phyloP scores from a whole-genome alignment of 2,329 filamentous ascomycete species.

The Arthrinium puccinioides region DNA sequence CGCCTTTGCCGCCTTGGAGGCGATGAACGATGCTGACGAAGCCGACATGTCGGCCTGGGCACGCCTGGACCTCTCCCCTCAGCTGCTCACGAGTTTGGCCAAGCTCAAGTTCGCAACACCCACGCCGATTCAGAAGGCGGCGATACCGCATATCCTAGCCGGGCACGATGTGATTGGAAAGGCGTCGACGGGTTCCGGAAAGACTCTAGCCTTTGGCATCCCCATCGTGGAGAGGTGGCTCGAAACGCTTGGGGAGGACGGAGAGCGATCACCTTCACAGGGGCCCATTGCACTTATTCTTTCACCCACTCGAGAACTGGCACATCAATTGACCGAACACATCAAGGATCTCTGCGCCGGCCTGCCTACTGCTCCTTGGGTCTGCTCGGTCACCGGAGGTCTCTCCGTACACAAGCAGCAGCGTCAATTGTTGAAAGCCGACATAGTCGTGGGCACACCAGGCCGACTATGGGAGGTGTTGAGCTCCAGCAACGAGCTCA shows the following conservation, averaged over 20 bases:
- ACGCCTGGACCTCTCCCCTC: conserved; percentile 63
- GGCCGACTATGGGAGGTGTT: conserved; percentile 93
- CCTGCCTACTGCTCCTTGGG: conserved; percentile 53
- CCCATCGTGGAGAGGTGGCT: conserved; percentile 86
- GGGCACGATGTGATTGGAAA: conserved; percentile 94
- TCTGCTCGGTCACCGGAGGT: conserved; percentile 89
- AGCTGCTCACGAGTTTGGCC: conserved; percentile 66
- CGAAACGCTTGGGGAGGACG: conserved; percentile 29
- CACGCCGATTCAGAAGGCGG: conserved; percentile 70
- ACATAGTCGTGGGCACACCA: conserved; percentile 90
- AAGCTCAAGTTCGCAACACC: conserved; percentile 75
- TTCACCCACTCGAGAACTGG: conserved; percentile 87
- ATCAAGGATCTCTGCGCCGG: conserved; percentile 65
- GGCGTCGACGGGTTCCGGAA: conserved; percentile 91
- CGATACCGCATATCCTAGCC: conserved; percentile 74
- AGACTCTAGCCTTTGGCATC: conserved; percentile 90
- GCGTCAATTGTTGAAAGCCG: conserved; percentile 71
- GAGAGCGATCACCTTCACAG: conserved; percentile 24
- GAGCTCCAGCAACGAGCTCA: conserved; percentile 62
- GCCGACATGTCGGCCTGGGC: conserved; percentile 75
- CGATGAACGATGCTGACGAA: conserved; percentile 47
- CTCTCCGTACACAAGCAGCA: conserved; percentile 94
- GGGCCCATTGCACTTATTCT: conserved; percentile 71
- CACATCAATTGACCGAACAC: conserved; percentile 83
- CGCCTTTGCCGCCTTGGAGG: conserved; percentile 49